Base-by-base conservation (phyloP, 108 stramenopile genomes). In the Stephanodiscus triporus region DNA sequence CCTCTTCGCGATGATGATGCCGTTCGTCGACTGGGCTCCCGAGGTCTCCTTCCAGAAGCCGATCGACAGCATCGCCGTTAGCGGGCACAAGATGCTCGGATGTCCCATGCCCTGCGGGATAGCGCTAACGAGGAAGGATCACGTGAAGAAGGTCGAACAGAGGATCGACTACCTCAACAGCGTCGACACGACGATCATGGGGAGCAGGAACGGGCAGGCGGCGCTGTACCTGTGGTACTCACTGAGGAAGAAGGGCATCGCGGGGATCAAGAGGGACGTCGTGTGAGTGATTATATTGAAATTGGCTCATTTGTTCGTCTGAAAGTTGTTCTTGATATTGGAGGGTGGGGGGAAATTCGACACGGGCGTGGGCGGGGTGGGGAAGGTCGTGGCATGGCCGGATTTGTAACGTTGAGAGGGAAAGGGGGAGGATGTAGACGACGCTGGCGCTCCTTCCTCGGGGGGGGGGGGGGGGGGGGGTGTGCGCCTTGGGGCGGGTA, bases 51-150 rank as follows among this genome's bases (percentile, higher is more conserved):
- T 95, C 66, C 77, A 81, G 20, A 92, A 92, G 60, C 90, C 90
- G 10, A 95, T 95, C 81, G 94, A 95, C 77, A 79, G 76, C 24
- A 92, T 95, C 68, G 91, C 94, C 19, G 94, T 95, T 24, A 88
- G 87, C 69, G 94, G 94, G 55, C 94, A 95, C 78, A 95, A 95
- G 74, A 95, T 95, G 94, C 81, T 95, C 30, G 94, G 94, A 26
- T 92, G 90, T 73, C 94, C 94, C 53, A 95, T 95, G 94, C 94
- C 94, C 4, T 95, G 94, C 70, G 94, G 94, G 23, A 86, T 95
- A 58, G 88, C 94, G 0, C 81, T 95, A 58, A 82, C 75, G 42
- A 85, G 94, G 53, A 95, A 91, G 82, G 91, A 92, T 70, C 91
- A 95, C 80, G 91, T 95, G 43, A 77, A 87, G 70, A 94, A 91